Conservation (phyloP, 2,329 filamentous ascomycete species). For the Calcarisporium arbuscula region DNA sequence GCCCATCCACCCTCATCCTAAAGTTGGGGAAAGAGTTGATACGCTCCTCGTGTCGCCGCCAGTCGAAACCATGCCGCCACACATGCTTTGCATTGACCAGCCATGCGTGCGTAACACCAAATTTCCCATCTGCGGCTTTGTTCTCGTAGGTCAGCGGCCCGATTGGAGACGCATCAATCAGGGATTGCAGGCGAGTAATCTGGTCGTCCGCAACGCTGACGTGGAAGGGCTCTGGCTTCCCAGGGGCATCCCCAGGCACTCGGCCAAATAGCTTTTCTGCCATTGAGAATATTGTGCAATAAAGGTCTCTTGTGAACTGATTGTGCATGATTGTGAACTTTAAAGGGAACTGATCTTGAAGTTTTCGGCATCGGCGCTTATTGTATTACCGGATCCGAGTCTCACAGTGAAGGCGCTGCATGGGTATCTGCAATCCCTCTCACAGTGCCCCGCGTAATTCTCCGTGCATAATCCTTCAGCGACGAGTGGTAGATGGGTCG, state of each 20-base stretch:
- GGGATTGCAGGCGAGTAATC: neutral
- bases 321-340: no score
- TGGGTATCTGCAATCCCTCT: no score
- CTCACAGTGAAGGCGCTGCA: no score
- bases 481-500: no score
- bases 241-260: neutral
- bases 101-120: conserved; percentile 41
- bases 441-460: no score
- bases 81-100: conserved; percentile 30
- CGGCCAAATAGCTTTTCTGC: no score
- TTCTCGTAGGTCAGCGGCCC: conserved; percentile 6
- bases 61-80: conserved; percentile 43
- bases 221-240: conserved; percentile 3
- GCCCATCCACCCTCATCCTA: conserved; percentile 29
- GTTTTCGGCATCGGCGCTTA: no score
- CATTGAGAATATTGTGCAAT: no score
- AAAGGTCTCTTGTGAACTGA: no score
- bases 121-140: neutral
- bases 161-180: conserved; percentile 2
- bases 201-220: conserved; percentile 2
- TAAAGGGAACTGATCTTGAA: no score
- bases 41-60: conserved; percentile 28
- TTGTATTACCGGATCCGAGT: no score
- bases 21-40: conserved; percentile 47
- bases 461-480: no score